Conservation (phyloP, 768 basidiomycete genomes). For the Grammothele lineata region DNA sequence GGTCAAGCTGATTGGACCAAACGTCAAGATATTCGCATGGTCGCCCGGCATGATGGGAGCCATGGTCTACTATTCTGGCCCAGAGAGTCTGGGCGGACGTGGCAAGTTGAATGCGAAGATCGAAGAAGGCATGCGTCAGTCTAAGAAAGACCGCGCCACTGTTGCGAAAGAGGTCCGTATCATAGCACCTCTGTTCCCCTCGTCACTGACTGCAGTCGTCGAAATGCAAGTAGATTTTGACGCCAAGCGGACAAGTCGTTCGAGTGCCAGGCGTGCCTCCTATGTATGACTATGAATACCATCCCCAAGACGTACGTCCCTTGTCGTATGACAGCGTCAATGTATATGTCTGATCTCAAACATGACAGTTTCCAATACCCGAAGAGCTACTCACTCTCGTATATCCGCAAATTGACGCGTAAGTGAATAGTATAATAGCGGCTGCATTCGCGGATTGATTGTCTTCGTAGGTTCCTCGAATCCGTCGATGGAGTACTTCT, state of each 20-base stretch:
- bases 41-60: slow-evolving; percentile 1
- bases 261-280: slow-evolving; percentile 3
- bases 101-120: too few relatives aligned
- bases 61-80: slow-evolving; percentile 7
- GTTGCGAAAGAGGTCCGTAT: too few relatives aligned
- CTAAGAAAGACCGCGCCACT: too few relatives aligned
- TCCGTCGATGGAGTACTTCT: slow-evolving; percentile 15
- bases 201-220: too few relatives aligned
- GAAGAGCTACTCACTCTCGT: too few relatives aligned
- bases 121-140: too few relatives aligned
- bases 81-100: slow-evolving; percentile 4
- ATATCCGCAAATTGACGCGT: too few relatives aligned
- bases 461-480: neutral
- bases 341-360: too few relatives aligned
- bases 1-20: neutral
- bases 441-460: too few relatives aligned
- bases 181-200: too few relatives aligned
- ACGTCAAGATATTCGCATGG: slow-evolving; percentile 3
- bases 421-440: too few relatives aligned
- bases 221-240: neutral
- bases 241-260: neutral
- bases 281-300: slow-evolving; percentile 8
- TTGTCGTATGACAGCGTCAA: neutral
- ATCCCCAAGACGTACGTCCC: slow-evolving; percentile 3
- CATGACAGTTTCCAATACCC: too few relatives aligned